phyloP scores from a whole-genome alignment of 2,329 filamentous ascomycete genomes.

The Zymoseptoria pseudotritici region DNA sequence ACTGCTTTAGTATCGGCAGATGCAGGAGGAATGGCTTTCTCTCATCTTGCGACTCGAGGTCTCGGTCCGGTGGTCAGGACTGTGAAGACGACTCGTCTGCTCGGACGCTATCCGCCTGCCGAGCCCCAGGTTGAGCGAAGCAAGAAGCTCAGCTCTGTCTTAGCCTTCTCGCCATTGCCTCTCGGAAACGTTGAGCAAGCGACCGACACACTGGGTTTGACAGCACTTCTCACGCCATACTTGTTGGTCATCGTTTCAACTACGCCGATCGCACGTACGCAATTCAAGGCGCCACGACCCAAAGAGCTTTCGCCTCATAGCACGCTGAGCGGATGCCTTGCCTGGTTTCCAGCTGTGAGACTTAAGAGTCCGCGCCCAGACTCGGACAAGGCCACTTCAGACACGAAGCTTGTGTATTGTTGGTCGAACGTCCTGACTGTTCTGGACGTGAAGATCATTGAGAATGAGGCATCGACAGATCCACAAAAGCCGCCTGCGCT shows the following conservation, averaged over 20 bases:
- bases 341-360: conserved; percentile 95
- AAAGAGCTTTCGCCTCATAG: conserved; percentile 88
- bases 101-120: conserved; percentile 80
- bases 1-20: conserved; percentile 94
- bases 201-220: conserved; percentile 81
- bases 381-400: conserved; percentile 58
- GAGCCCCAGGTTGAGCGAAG: conserved; percentile 55
- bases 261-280: conserved; percentile 89
- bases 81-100: conserved; percentile 81
- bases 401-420: conserved; percentile 88
- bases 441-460: conserved; percentile 73
- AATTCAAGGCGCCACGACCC: conserved; percentile 84
- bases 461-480: conserved; percentile 49
- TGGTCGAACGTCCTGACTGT: conserved; percentile 98
- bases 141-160: conserved; percentile 85
- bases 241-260: conserved; percentile 94
- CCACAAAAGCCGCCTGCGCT: conserved; percentile 72
- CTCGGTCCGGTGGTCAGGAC: conserved; percentile 77
- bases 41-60: conserved; percentile 86
- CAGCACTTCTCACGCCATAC: conserved; percentile 93
- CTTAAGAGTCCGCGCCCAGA: conserved; percentile 59
- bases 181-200: conserved; percentile 88
- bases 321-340: conserved; percentile 84
- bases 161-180: conserved; percentile 83
- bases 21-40: conserved; percentile 94